These are phyloP conservation scores for Brettanomyces bruxellensis DNA, from an alignment of 805 yeast genomes.

Conservation along the genomic window DNA sequence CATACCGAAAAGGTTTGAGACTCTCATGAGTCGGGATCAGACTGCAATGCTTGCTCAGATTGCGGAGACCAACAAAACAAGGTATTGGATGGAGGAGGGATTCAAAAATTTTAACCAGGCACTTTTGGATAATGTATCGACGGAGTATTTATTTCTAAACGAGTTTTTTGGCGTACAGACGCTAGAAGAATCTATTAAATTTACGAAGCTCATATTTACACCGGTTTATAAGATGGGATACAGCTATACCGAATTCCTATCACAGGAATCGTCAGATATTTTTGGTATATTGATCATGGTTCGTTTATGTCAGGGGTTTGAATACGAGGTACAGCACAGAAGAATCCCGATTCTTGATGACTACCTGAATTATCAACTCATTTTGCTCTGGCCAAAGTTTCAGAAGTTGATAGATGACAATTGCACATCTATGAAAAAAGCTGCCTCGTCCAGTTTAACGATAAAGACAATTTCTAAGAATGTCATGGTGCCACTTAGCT, in stretches of 20 bases:
- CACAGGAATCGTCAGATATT: slow-evolving; percentile 44
- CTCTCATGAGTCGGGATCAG: slow-evolving; percentile 31
- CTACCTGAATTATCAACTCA: slow-evolving; percentile 55
- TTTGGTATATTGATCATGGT: slow-evolving; percentile 74
- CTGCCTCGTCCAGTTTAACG: slow-evolving; percentile 30
- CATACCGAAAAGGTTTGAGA: slow-evolving; percentile 51
- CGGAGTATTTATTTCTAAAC: slow-evolving; percentile 63
- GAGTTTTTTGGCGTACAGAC: slow-evolving; percentile 55
- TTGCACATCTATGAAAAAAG: slow-evolving; percentile 59
- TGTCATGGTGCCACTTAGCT: slow-evolving; percentile 40
- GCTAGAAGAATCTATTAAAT: slow-evolving; percentile 34
- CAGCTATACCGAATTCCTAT: slow-evolving; percentile 33
- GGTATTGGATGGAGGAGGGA: slow-evolving; percentile 64
- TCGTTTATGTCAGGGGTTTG: slow-evolving; percentile 57
- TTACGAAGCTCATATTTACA: slow-evolving; percentile 42
- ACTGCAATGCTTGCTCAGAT: slow-evolving; percentile 72
- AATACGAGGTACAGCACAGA: slow-evolving; percentile 57
- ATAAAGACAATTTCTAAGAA: slow-evolving; percentile 20
- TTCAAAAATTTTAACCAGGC: slow-evolving; percentile 69
- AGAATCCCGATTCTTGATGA: slow-evolving; percentile 64
- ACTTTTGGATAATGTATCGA: slow-evolving; percentile 64
- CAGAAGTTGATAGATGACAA: slow-evolving; percentile 70
- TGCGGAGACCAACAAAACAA: slow-evolving; percentile 61
- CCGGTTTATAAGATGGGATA: slow-evolving; percentile 44
- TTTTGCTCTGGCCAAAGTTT: slow-evolving; percentile 80